Base-by-base conservation (phyloP, 257 asterid species). In the Scutellaria baicalensis region DNA sequence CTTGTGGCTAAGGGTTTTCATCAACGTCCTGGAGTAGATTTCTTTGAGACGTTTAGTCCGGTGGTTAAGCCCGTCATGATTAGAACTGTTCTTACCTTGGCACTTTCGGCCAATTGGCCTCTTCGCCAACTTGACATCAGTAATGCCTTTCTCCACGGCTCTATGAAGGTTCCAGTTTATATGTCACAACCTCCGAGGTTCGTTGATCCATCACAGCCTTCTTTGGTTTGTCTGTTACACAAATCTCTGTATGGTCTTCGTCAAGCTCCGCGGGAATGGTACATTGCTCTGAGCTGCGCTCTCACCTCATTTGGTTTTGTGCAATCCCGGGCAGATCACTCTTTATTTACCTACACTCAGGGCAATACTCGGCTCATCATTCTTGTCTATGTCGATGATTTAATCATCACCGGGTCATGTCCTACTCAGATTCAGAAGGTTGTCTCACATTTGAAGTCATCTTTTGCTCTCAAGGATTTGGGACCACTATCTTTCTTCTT, bases 191-290 rank as follows among this genome's bases (percentile, higher is more conserved):
- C 47, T 0, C 47, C 9, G 3, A 13, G 47, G 0, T 42, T 42
- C 2, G 47, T 42, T 8, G 47, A 42, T 42, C 11, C 47, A 0
- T 42, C 47, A 0, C 47, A 42, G 0, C 47, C 47, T 2, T 6
- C 47, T 9, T 12, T 2, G 0, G 47, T 42, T 0, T 42, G n/a
- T 0, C 0, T 2, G 4, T 0, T 42, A 0, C n/a, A 12, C 0
- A 42, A 42, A 1, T 42, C 47, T 0, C 2, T 42, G 4, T 42
- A 42, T 42, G 47, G 47, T 42, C 47, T 42, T 0, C 13, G n/a
- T 8, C 47, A 42, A 1, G 47, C 47, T 1, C 47, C 47, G 2
- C n/a, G 47, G n/a, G 47, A 9, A 1, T 42, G 47, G 47, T 42
- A 42, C 3, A 9, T 8, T 12, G 12, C 47, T 3, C 47, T 42